phyloP scores from a whole-genome alignment of 768 basidiomycete species.

The Suillus alpinus region DNA sequence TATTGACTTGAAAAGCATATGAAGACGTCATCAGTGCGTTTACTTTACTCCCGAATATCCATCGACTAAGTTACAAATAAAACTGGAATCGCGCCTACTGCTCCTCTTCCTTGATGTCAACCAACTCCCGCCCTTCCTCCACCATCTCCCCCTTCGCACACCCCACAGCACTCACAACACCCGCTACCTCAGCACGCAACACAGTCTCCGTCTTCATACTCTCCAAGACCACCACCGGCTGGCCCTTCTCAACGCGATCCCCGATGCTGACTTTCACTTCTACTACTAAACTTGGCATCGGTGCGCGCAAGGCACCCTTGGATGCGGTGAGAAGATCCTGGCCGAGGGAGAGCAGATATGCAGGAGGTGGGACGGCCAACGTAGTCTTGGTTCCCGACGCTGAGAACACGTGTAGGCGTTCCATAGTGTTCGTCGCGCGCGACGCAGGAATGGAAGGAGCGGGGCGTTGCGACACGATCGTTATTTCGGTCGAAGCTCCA shows the following conservation, averaged over 20 bases:
- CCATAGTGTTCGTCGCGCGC: constrained; percentile 53
- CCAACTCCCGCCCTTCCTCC: constrained; percentile 78
- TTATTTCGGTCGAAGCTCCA: constrained; percentile 50
- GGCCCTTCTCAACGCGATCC: constrained; percentile 76
- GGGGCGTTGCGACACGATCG: constrained; percentile 70
- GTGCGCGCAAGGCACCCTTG: constrained; percentile 71
- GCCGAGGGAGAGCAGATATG: constrained; percentile 68
- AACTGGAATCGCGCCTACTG: constrained; percentile 7
- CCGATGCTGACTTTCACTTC: constrained; percentile 80
- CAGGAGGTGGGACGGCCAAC: constrained; percentile 64
- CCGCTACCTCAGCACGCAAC: constrained; percentile 65
- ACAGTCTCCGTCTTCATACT: constrained; percentile 99
- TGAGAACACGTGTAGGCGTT: constrained; percentile 75
- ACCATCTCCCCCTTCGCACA: constrained; percentile 91
- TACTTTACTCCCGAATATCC: background rate
- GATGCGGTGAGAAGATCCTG: constrained; percentile 52
- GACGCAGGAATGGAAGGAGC: constrained; percentile 53
- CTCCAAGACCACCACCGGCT: constrained; percentile 80
- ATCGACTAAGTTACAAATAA: background rate
- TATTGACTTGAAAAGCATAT: background rate
- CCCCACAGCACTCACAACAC: constrained; percentile 67
- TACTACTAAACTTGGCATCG: constrained; percentile 93
- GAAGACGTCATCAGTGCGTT: background rate
- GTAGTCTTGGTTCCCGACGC: constrained; percentile 58
- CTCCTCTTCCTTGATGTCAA: constrained; percentile 55